Evolutionary conservation across 73 alveolate genomes (phyloP).

Genomic region (Uronychia setigera): DNA sequence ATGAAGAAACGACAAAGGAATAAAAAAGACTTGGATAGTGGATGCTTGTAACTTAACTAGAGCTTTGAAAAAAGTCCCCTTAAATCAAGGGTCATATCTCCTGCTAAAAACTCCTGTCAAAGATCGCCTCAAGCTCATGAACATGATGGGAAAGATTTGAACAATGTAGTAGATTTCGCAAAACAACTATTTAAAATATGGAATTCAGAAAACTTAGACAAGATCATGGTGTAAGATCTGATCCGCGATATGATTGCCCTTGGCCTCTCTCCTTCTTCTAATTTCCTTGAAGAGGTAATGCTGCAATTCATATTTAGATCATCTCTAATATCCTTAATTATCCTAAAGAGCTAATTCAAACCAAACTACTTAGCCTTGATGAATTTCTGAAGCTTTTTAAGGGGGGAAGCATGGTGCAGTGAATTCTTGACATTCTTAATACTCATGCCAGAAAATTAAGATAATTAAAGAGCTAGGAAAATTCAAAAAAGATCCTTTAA

Average conservation of each 20-base stretch:
- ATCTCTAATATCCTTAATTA: background rate
- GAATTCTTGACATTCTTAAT: background rate
- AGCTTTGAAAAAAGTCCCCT: too few species aligned
- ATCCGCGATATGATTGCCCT: background rate
- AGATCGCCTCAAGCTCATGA: too few species aligned
- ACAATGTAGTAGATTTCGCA: background rate
- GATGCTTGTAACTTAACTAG: too few species aligned
- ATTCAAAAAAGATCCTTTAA: too few species aligned
- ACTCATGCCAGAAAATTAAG: background rate
- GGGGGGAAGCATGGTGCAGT: background rate
- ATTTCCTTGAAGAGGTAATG: background rate
- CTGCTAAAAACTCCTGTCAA: too few species aligned
- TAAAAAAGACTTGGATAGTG: too few species aligned
- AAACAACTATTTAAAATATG: background rate
- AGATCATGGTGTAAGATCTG: background rate
- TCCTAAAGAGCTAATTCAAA: background rate
- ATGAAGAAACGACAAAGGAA: background rate
- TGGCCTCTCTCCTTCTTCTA: background rate
- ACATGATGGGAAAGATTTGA: background rate
- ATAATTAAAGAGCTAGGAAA: too few species aligned
- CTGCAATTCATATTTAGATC: background rate
- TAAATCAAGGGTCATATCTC: too few species aligned
- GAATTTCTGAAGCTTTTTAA: background rate
- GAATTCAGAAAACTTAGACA: background rate
- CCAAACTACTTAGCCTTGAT: background rate